A percentile compares a stretch with the other conserved stretches of the same genome.
Evolutionary conservation across 139 green algal genomes (phyloP).

Genomic region (Dunaliella sp.): DNA sequence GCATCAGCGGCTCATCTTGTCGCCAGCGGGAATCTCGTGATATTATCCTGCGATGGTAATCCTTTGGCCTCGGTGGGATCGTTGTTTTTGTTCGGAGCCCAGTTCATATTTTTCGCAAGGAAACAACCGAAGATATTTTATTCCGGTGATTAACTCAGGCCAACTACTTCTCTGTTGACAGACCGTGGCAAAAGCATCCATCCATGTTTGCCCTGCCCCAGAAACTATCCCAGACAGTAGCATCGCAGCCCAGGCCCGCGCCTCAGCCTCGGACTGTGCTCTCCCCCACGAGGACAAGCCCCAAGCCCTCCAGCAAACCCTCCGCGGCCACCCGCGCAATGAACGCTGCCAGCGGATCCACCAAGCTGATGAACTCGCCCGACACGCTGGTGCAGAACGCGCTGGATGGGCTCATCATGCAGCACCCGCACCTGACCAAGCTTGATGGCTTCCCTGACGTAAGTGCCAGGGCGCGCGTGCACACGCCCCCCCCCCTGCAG

Average conservation of each 20-base stretch:
- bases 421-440: slow-evolving; percentile 20
- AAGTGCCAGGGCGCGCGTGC: too few relatives aligned
- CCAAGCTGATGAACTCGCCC: slow-evolving; percentile 33
- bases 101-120: neutral
- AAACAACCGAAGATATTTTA: neutral
- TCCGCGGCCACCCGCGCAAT: neutral
- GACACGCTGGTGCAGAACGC: slow-evolving; percentile 15
- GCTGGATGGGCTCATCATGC: slow-evolving; percentile 18
- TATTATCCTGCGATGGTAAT: too few relatives aligned
- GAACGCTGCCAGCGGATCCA: neutral
- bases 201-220: neutral
- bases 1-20: too few relatives aligned
- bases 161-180: neutral
- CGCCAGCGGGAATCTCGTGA: too few relatives aligned
- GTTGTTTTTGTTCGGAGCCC: neutral
- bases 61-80: too few relatives aligned
- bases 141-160: neutral
- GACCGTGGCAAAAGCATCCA: too few relatives aligned
- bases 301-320: neutral
- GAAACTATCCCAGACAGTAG: neutral
- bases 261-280: neutral
- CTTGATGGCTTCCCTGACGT: slow-evolving; percentile 39
- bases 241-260: neutral
- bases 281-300: neutral
- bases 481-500: too few relatives aligned